These are phyloP conservation scores for Gonium pectorale DNA, from an alignment of 139 green algal species.

Conservation along the genomic window DNA sequence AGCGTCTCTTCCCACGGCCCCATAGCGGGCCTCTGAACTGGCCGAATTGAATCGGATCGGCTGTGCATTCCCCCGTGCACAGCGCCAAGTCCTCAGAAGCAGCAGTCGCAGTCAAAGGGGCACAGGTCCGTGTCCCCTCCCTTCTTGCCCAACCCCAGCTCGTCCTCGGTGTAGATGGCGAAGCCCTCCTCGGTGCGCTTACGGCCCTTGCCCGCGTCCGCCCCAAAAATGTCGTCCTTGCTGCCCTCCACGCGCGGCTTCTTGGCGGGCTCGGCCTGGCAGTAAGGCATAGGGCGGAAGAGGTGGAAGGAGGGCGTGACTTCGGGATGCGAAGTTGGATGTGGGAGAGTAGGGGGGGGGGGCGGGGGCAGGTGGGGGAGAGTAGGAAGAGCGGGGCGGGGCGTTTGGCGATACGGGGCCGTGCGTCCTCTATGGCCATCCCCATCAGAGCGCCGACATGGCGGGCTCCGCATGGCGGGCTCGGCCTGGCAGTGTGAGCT, in stretches of 20 bases:
- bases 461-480: too few relatives aligned
- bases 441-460: too few relatives aligned
- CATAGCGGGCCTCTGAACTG: too few relatives aligned
- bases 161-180: conserved; percentile 84
- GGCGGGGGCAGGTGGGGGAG: too few relatives aligned
- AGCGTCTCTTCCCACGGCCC: too few relatives aligned
- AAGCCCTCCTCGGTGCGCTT: conserved; percentile 88
- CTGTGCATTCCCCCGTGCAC: too few relatives aligned
- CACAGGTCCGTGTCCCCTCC: conserved; percentile 79
- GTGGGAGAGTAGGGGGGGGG: too few relatives aligned
- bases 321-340: background rate
- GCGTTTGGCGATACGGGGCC: background rate
- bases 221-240: conserved; percentile 85
- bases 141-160: conserved; percentile 74
- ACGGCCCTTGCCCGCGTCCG: conserved; percentile 48
- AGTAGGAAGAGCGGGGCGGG: too few relatives aligned
- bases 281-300: background rate
- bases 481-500: too few relatives aligned
- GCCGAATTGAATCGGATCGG: too few relatives aligned
- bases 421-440: too few relatives aligned
- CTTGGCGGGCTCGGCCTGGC: background rate
- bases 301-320: background rate
- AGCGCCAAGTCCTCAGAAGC: conserved; percentile 77
- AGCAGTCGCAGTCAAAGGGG: conserved; percentile 92
- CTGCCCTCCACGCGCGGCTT: conserved; percentile 64